These are phyloP conservation scores for Abrus pulchellus DNA, from an alignment of 306 rosid species.

Conservation along the genomic window DNA sequence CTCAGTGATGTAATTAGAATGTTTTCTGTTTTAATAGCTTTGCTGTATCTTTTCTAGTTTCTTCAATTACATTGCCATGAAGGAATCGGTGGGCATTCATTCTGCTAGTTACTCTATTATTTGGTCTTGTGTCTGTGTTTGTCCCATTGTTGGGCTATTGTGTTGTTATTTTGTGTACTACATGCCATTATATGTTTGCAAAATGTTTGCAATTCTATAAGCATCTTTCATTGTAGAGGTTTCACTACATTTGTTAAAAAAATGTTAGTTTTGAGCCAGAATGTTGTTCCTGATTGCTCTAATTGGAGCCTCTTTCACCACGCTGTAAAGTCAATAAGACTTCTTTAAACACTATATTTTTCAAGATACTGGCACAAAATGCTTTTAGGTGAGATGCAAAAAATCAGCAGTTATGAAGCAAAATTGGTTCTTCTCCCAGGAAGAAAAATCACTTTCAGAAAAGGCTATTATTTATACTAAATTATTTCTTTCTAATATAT, in stretches of 20 bases:
- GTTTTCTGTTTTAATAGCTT: constrained; percentile 22
- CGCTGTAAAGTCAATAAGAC: not conserved
- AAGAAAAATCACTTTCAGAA: constrained; percentile 1
- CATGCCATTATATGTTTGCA: constrained; percentile 28
- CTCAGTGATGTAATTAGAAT: constrained; percentile 17
- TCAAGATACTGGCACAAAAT: not conserved
- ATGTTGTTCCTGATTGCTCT: constrained; percentile 24
- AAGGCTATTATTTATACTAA: not conserved
- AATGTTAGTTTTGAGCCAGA: not conserved
- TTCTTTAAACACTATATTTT: not conserved
- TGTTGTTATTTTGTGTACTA: constrained; percentile 3
- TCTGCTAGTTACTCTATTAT: constrained; percentile 22
- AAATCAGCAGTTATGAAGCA: not conserved
- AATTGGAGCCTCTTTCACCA: constrained; percentile 20
- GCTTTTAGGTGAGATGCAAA: constrained; percentile 39
- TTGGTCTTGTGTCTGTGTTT: not conserved
- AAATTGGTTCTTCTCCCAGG: constrained; percentile 11
- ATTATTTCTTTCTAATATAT: not conserved
- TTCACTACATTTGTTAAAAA: constrained; percentile 13
- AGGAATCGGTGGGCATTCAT: constrained; percentile 31
- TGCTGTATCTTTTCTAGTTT: not conserved
- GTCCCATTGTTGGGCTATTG: constrained; percentile 18
- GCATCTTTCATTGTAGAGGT: constrained; percentile 5
- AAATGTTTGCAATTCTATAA: constrained; percentile 18
- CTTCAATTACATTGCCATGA: constrained; percentile 38